phyloP scores from a whole-genome alignment of 371 early-diverging fungal species.

The Mucor circinelloides region DNA sequence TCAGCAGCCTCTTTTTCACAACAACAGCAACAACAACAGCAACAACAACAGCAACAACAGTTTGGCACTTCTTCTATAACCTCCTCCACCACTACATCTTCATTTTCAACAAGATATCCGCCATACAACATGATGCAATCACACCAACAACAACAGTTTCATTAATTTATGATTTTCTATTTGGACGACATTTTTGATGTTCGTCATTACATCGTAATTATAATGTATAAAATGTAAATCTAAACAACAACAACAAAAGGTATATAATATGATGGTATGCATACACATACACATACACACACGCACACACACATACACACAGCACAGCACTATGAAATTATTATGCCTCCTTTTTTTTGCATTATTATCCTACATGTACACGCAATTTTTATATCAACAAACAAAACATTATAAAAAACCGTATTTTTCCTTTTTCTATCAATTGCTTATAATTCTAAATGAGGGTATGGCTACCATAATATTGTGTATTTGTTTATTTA shows the following conservation, averaged over 20 bases:
- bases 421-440: constrained; percentile 4
- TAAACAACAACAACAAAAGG: neutral
- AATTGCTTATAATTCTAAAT: neutral
- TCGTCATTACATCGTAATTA: neutral
- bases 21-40: no score
- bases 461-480: neutral
- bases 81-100: neutral
- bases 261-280: neutral
- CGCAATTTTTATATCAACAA: neutral
- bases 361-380: neutral
- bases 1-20: neutral
- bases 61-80: neutral
- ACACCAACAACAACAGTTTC: constrained; percentile 9
- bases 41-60: neutral
- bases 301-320: neutral
- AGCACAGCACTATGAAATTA: neutral
- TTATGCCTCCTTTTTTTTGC: neutral
- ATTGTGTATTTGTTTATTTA: neutral
- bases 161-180: constrained; percentile 1
- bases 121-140: constrained; percentile 8
- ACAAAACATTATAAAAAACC: neutral
- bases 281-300: neutral
- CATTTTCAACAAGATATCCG: neutral
- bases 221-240: neutral
- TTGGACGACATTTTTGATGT: neutral